Evolutionary conservation across 2,329 filamentous ascomycete species (phyloP).

Genomic region (Lachnellula arida): DNA sequence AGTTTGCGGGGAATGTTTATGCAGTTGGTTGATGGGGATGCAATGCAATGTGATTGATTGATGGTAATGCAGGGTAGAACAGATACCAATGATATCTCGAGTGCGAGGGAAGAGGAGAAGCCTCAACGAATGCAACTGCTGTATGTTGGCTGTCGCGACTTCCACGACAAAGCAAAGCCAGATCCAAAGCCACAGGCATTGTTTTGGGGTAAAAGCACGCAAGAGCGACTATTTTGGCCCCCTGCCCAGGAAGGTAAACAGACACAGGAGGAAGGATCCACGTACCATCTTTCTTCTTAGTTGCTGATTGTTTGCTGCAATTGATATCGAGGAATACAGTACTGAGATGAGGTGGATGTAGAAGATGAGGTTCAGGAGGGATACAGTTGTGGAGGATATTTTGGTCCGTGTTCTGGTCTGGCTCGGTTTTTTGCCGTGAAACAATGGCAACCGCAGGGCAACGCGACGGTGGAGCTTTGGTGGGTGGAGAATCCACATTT

Average conservation of each 20-base stretch:
- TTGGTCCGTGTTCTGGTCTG: too few species aligned
- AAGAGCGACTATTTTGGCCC: slow-evolving; percentile 2
- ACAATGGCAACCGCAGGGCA: not conserved
- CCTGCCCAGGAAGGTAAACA: not conserved
- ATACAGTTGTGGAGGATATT: too few species aligned
- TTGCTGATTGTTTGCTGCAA: not conserved
- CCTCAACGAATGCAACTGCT: too few species aligned
- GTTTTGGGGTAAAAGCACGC: not conserved
- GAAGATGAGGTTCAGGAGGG: too few species aligned
- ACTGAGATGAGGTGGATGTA: not conserved
- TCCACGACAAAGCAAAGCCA: too few species aligned
- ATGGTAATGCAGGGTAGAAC: not conserved
- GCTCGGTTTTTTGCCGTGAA: not conserved
- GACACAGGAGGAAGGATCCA: not conserved
- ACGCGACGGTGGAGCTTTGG: too few species aligned
- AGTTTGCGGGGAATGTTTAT: slow-evolving; percentile 3
- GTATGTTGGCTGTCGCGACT: too few species aligned
- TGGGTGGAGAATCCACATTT: too few species aligned
- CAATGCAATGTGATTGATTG: not conserved
- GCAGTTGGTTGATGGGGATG: slow-evolving; percentile 4
- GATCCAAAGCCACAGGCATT: not conserved
- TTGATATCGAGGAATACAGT: not conserved
- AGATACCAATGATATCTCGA: too few species aligned
- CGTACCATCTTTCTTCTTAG: not conserved
- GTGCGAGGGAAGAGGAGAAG: too few species aligned